Percentiles rank a stretch among this genome's conserved stretches.
Conservation (phyloP, 2,329 filamentous ascomycete species). For the Monosporascus sp. region DNA sequence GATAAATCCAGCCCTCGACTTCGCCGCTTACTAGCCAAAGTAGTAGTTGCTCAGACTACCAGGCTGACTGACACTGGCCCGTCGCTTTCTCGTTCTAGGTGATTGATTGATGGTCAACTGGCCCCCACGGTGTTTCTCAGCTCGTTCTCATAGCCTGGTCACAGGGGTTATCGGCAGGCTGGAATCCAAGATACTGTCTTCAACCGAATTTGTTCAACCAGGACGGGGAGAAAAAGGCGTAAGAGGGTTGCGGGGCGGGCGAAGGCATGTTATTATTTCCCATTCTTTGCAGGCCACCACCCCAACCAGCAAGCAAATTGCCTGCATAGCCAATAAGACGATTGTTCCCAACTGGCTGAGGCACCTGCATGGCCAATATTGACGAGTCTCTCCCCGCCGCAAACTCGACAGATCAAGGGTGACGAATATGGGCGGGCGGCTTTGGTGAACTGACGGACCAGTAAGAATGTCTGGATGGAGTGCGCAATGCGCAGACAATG, state of each 20-base stretch:
- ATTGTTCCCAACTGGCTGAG: not conserved
- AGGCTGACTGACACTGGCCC: no score
- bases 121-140: not conserved
- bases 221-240: not conserved
- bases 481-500: constrained; percentile 23
- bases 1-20: no score
- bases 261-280: not conserved
- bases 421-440: constrained; percentile 24
- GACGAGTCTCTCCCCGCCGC: no score
- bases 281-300: not conserved
- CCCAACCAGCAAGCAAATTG: not conserved
- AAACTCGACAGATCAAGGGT: constrained; percentile 8
- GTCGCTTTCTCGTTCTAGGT: no score
- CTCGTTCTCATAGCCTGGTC: not conserved
- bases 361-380: no score
- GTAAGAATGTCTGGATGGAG: constrained; percentile 22
- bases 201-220: not conserved
- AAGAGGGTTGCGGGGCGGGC: constrained; percentile 2
- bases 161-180: not conserved
- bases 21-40: no score
- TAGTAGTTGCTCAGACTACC: no score
- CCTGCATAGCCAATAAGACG: not conserved
- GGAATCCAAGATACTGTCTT: not conserved
- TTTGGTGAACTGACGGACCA: constrained; percentile 22
- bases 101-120: not conserved